phyloP scores from a whole-genome alignment of 495 filamentous ascomycete genomes.

The Xylaria castorea region DNA sequence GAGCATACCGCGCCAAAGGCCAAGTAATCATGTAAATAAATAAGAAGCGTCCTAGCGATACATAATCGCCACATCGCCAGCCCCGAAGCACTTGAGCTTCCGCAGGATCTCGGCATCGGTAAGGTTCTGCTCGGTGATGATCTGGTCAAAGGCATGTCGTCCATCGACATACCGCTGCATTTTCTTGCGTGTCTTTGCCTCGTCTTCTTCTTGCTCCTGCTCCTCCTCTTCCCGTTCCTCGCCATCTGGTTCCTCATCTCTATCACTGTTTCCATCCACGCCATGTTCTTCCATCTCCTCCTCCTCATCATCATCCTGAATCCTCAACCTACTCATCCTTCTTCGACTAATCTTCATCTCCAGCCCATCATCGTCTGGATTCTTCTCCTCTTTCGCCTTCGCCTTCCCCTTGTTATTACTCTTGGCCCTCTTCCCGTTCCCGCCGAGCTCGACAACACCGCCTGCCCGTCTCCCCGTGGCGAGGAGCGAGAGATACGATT shows the following conservation, averaged over 20 bases:
- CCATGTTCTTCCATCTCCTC: neutral
- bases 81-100: slow-evolving; percentile 50
- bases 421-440: neutral
- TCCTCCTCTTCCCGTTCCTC: slow-evolving; percentile 15
- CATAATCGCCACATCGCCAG: slow-evolving; percentile 58
- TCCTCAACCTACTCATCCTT: neutral
- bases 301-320: neutral
- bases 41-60: slow-evolving; percentile 43
- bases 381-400: slow-evolving; percentile 11
- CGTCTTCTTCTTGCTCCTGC: slow-evolving; percentile 6
- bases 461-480: slow-evolving; percentile 46
- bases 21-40: neutral
- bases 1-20: no score
- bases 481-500: slow-evolving; percentile 54
- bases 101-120: slow-evolving; percentile 64
- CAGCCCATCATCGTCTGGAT: slow-evolving; percentile 17
- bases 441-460: slow-evolving; percentile 40
- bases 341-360: slow-evolving; percentile 26
- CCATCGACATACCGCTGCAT: slow-evolving; percentile 79
- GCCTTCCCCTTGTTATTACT: neutral
- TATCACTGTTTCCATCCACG: neutral
- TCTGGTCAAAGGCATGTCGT: slow-evolving; percentile 85
- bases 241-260: slow-evolving; percentile 19
- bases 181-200: slow-evolving; percentile 57
- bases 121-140: slow-evolving; percentile 77